These are phyloP conservation scores for Marchantia paleacea DNA, from an alignment of 225 moss, liverwort and hornwort genomes.

Conservation along the genomic window DNA sequence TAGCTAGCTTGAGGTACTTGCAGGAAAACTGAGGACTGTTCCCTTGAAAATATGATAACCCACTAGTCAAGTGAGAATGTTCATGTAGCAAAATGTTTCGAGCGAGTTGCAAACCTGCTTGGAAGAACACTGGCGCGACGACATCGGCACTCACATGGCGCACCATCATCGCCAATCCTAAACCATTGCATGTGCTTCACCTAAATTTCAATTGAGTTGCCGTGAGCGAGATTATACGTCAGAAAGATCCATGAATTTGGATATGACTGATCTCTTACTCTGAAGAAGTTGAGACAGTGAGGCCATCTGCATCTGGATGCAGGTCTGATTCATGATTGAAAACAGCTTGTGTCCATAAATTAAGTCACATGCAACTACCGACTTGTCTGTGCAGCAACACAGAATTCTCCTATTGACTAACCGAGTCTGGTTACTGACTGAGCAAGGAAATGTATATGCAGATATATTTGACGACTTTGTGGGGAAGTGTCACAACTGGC, in stretches of 20 bases:
- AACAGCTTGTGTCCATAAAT: not conserved
- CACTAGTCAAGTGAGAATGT: too few species aligned
- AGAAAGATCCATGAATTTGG: conserved; percentile 5
- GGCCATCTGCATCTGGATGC: not conserved
- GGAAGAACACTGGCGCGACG: conserved; percentile 74
- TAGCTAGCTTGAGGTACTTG: too few species aligned
- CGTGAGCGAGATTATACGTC: not conserved
- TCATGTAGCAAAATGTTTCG: too few species aligned
- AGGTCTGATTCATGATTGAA: not conserved
- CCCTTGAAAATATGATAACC: too few species aligned
- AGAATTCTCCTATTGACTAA: not conserved
- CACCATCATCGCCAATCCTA: conserved; percentile 43
- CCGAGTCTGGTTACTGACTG: too few species aligned
- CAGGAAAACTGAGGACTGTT: too few species aligned
- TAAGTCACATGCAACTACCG: not conserved
- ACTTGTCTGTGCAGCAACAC: not conserved
- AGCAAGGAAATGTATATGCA: not conserved
- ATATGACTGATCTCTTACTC: not conserved
- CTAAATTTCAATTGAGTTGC: conserved; percentile 33
- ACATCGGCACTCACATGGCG: conserved; percentile 81
- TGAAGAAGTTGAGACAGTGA: not conserved
- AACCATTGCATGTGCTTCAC: conserved; percentile 94
- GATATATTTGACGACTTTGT: not conserved
- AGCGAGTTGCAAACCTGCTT: conserved; percentile 57
- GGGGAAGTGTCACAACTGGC: too few species aligned